A percentile compares a stretch with the other conserved stretches of the same genome.
These are phyloP conservation scores for Pichia pseudocactophila DNA, from an alignment of 805 yeast species.

Conservation along the genomic window DNA sequence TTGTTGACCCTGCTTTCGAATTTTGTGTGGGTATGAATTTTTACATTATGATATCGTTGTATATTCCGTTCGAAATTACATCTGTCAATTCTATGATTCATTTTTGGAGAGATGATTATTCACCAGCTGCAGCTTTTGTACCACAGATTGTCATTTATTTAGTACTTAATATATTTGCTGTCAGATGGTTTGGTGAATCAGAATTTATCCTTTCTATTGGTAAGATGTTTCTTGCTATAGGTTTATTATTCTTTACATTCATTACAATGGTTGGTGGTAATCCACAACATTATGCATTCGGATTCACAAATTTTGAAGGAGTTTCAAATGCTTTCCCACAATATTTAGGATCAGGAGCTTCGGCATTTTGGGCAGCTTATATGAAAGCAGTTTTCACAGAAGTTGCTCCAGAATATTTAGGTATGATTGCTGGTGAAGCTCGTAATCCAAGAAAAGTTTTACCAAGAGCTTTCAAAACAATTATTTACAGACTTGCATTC, in stretches of 20 bases:
- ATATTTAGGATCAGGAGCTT: conserved; percentile 44
- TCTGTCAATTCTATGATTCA: conserved; percentile 73
- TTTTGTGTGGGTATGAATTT: conserved; percentile 75
- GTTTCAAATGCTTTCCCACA: conserved; percentile 39
- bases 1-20: conserved; percentile 68
- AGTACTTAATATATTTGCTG: conserved; percentile 62
- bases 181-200: conserved; percentile 66
- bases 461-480: conserved; percentile 73
- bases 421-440: conserved; percentile 86
- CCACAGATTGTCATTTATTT: conserved; percentile 59
- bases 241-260: conserved; percentile 66
- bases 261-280: conserved; percentile 84
- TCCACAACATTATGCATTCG: conserved; percentile 44
- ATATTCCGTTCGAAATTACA: conserved; percentile 76
- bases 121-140: conserved; percentile 60
- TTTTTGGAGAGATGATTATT: conserved; percentile 71
- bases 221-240: conserved; percentile 66
- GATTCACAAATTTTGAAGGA: conserved; percentile 22
- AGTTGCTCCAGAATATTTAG: conserved; percentile 80
- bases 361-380: conserved; percentile 64
- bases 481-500: conserved; percentile 56
- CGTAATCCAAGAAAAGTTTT: conserved; percentile 43
- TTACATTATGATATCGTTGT: conserved; percentile 65
- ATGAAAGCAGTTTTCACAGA: conserved; percentile 63
- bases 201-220: conserved; percentile 75